Evolutionary conservation across 2,329 filamentous ascomycete genomes (phyloP), one percentile per base, ranked within the genome.

Genomic region (Arthrobotrys pseudoclavata): DNA sequence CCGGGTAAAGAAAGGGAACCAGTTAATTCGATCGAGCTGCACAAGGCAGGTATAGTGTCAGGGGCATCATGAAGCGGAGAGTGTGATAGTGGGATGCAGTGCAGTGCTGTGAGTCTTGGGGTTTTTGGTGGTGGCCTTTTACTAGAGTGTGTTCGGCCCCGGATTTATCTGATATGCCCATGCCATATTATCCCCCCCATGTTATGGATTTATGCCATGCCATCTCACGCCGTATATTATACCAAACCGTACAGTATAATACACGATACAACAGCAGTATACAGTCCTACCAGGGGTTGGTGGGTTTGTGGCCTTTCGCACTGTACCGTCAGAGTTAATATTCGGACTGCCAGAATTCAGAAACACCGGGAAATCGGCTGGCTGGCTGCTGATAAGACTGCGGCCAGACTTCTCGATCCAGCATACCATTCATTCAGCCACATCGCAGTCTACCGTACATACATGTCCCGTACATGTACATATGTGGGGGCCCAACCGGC

Each of bases 91-190:
- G 15, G 47, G 9, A 24, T 60, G 53, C 37, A 42, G 31, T 47
- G 45, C 34, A 34, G 60, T 42, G 57, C 13, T 5, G 47, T 52
- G 47, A 52, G 47, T 34, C 50, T 53, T 34, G 3, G 29, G n/a
- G 50, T 29, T 15, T 29, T 29, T n/a, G 24, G 48, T 53, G 24
- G 12, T 53, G 48, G 48, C 24, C 48, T 29, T 53, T 31, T 53
- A 7, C 6, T 34, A 9, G 31, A 9, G 53, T 57, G 20, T 22
- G 31, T 42, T 24, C 53, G 31, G 31, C 53, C 53, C 53, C 53
- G 53, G 53, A 60, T 60, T 60, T 60, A 37, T 60, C 53, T 60
- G 29, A 55, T 31, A 53, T 9, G 4, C 37, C 37, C 12, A 13
- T n/a, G 22, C 26, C 26, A 29, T 7, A 7, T 13, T 7, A 26